Base-by-base conservation (phyloP, 1,139 yeast species). In the Sugiyamaella sp. region DNA sequence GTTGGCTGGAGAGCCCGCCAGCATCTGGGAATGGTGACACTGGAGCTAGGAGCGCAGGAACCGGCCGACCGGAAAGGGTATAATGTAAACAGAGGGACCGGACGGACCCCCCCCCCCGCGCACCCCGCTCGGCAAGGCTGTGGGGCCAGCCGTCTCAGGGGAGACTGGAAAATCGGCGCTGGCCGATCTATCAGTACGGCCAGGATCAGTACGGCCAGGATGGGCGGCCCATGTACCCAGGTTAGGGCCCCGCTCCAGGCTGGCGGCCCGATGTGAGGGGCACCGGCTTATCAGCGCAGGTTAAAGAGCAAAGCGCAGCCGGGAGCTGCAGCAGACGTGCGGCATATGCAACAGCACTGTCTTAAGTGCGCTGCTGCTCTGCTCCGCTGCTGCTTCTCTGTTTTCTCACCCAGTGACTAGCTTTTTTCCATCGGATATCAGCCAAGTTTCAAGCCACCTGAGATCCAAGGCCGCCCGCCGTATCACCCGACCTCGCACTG, bases 211-310 rank as follows among this genome's bases (percentile, higher is more conserved):
- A n/a, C n/a, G n/a, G n/a, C n/a, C n/a, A n/a, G 14, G 35, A 29
- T 29, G 8, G 35, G 20, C 40, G 8, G n/a, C 14, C 20, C 40
- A 35, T 35, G 16, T 4, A 8, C 40, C 20, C 4, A 21, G 40
- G 6, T 19, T 35, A 14, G 12, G 40, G 22, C 12, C 12, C 29
- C 6, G 29, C 29, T 25, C 6, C 29, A 25, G 29, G 9, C 29
- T 25, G 32, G 32, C n/a, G n/a, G n/a, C n/a, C n/a, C n/a, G n/a
- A n/a, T n/a, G n/a, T n/a, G n/a, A n/a, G 35, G 35, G 35, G 35
- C 35, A 29, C 4, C 27, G 27, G 27, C 42, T 39, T 39, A 39
- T 39, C 42, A 39, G 42, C 42, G 42, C 42, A 39, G 16, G 27
- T 19, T 12, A 39, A 21, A 4, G 42, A 17, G 8, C n/a, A 27